Evolutionary conservation across 2,329 filamentous ascomycete genomes (phyloP).

Genomic region (Fusarium acutatum): DNA sequence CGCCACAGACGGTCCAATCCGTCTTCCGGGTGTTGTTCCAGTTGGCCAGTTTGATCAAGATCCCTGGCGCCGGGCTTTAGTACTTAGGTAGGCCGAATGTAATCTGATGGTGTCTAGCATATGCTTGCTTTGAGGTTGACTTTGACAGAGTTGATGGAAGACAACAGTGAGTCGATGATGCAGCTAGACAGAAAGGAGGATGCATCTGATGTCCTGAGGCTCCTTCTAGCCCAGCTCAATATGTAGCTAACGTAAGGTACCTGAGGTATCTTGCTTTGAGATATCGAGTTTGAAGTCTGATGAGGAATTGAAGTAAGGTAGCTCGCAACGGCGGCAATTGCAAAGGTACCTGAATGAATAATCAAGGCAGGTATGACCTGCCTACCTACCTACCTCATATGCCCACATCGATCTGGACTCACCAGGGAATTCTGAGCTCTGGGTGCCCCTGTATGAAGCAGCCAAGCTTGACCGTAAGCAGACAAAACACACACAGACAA

Average conservation of each 20-base stretch:
- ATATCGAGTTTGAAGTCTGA: neutral
- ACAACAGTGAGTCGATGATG: conserved; percentile 3
- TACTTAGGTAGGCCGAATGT: conserved; percentile 14
- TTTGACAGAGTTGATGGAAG: neutral
- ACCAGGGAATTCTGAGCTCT: neutral
- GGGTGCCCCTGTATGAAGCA: conserved; percentile 7
- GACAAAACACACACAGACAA: neutral
- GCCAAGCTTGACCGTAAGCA: neutral
- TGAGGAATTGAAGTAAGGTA: conserved; percentile 1
- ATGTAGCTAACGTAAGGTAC: neutral
- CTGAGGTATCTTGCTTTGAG: neutral
- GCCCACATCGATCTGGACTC: conserved; percentile 3
- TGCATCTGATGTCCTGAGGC: conserved; percentile 5
- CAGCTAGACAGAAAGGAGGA: conserved; percentile 10
- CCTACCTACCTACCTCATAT: neutral
- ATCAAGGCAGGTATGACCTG: neutral
- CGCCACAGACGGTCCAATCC: conserved; percentile 47
- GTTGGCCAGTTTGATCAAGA: conserved; percentile 51
- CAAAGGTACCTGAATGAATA: conserved; percentile 3
- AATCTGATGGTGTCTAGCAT: conserved; percentile 19
- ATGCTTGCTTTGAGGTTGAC: neutral
- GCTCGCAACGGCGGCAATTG: conserved; percentile 9
- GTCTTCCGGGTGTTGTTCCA: conserved; percentile 53
- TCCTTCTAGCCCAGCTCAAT: neutral
- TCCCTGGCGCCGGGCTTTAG: conserved; percentile 33